phyloP scores from a whole-genome alignment of 352 stramenopile species.

The Globisporangium nunn region DNA sequence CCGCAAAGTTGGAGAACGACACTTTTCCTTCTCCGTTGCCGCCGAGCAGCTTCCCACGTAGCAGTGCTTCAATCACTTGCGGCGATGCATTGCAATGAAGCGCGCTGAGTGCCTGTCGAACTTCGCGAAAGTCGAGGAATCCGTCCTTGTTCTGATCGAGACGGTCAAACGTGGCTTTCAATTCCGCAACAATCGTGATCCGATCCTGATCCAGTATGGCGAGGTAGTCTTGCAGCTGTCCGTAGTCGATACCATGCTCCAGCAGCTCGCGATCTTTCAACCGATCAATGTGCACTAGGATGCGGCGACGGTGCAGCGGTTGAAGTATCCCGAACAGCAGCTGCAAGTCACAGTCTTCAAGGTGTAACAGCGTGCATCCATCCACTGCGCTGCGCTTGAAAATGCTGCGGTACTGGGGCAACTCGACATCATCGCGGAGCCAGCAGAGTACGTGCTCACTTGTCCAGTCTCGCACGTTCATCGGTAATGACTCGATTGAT shows the following conservation, averaged over 20 bases:
- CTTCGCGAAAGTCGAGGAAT: conserved; percentile 39
- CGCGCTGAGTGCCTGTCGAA: conserved; percentile 33
- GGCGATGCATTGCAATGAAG: conserved; percentile 26
- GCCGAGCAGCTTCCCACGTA: conserved; percentile 24
- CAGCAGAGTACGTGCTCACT: conserved; percentile 41
- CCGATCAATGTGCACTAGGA: conserved; percentile 54
- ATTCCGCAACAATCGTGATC: conserved; percentile 47
- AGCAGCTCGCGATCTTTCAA: conserved; percentile 55
- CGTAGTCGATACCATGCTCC: conserved; percentile 53
- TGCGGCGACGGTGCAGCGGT: conserved; percentile 43
- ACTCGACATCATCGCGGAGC: conserved; percentile 37
- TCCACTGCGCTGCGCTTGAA: conserved; percentile 56
- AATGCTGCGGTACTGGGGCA: conserved; percentile 40
- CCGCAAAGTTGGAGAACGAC: conserved; percentile 42
- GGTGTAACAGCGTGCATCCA: conserved; percentile 51
- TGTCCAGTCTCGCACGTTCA: conserved; percentile 49
- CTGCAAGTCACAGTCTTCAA: conserved; percentile 56
- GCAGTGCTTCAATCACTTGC: conserved; percentile 25
- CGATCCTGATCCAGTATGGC: conserved; percentile 61
- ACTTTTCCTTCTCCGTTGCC: conserved; percentile 21
- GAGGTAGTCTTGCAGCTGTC: conserved; percentile 67
- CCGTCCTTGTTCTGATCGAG: conserved; percentile 56
- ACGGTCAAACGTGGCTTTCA: conserved; percentile 67
- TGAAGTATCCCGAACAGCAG: conserved; percentile 53
- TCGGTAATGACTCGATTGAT: conserved; percentile 3